These are phyloP conservation scores for Paramecium sonneborni DNA, from an alignment of 73 alveolate species.

Conservation along the genomic window DNA sequence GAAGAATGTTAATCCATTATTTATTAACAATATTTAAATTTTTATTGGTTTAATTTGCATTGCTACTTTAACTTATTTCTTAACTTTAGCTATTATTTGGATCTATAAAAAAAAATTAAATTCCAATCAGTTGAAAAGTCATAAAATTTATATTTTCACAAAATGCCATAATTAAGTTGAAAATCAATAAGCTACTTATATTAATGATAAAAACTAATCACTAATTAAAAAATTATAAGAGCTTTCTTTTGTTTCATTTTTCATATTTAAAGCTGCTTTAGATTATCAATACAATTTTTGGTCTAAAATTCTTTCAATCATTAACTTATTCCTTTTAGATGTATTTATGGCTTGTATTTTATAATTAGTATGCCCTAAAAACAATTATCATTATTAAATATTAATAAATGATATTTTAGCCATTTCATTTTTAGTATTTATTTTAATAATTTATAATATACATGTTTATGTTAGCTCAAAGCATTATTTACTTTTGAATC, in stretches of 20 bases:
- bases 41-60: not conserved
- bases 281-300: not conserved
- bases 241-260: not conserved
- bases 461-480: not conserved
- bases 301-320: not conserved
- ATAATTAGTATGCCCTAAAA: not conserved
- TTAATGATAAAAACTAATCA: not conserved
- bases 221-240: not conserved
- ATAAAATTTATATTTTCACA: not conserved
- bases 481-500: not conserved
- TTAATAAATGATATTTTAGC: not conserved
- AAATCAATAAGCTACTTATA: not conserved
- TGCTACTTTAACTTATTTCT: not conserved
- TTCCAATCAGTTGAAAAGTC: not conserved
- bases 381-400: not conserved
- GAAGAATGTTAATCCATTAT: not conserved
- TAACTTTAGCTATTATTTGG: not conserved
- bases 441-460: not conserved
- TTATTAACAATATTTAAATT: not conserved
- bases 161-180: not conserved
- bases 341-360: not conserved
- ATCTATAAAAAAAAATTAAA: not conserved
- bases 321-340: not conserved
- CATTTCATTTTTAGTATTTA: not conserved
- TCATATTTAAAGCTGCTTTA: not conserved